phyloP scores from a whole-genome alignment of 192 early-diverging fungal genomes.

The Coemansia sp. region DNA sequence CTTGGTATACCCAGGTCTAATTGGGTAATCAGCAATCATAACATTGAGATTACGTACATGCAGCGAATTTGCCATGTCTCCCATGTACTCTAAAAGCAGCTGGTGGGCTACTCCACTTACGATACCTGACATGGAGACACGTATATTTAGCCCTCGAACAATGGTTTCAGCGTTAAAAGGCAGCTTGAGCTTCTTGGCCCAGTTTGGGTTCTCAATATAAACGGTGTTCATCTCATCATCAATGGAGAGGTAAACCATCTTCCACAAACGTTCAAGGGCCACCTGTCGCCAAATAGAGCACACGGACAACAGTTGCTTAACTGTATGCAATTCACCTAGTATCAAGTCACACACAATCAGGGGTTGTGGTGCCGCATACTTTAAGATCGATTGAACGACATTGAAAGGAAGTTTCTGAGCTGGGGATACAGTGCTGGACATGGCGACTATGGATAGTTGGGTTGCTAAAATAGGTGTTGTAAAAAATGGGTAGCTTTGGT shows the following conservation, averaged over 20 bases:
- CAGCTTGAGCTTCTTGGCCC: background rate
- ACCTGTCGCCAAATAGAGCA: background rate
- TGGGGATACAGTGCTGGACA: background rate
- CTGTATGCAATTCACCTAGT: background rate
- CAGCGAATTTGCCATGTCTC: background rate
- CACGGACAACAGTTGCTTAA: background rate
- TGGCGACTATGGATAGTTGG: background rate
- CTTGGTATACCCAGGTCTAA: background rate
- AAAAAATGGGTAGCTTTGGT: background rate
- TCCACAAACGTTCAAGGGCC: background rate
- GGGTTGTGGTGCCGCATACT: background rate
- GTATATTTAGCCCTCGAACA: background rate
- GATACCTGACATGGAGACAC: background rate
- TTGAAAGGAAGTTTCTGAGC: background rate
- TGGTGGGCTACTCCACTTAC: background rate
- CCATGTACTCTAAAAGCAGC: background rate
- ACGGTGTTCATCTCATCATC: background rate
- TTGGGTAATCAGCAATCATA: background rate
- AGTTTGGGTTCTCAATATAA: background rate
- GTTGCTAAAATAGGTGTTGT: background rate
- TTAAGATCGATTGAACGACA: background rate
- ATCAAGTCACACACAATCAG: background rate
- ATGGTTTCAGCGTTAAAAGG: background rate
- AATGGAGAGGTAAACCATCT: background rate
- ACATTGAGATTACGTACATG: background rate